A percentile compares a stretch with the other conserved stretches of the same genome.
Conservation (phyloP, 140 eudicot species). For the Bidens hawaiensis region DNA sequence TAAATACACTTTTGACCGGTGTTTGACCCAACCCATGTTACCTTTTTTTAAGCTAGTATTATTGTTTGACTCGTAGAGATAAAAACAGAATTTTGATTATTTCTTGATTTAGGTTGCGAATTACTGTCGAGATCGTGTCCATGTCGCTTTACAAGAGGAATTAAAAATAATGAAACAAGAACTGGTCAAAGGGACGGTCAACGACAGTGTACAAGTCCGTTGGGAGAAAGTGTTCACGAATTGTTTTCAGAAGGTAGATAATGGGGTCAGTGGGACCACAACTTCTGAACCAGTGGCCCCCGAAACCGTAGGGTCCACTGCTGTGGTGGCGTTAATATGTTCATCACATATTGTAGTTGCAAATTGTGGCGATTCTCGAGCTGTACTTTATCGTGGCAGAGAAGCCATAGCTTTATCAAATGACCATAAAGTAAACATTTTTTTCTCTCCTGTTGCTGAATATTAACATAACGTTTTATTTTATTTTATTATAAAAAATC, state of each 20-base stretch:
- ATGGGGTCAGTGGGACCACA: slow-evolving; percentile 61
- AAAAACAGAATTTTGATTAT: background rate
- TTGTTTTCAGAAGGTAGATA: slow-evolving; percentile 76
- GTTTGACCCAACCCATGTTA: background rate
- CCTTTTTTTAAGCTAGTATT: background rate
- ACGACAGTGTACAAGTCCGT: slow-evolving; percentile 41
- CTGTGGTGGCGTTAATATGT: slow-evolving; percentile 82
- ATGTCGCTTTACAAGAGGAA: slow-evolving; percentile 59
- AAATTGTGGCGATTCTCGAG: slow-evolving; percentile 95
- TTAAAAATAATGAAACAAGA: slow-evolving; percentile 38
- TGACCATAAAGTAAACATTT: slow-evolving; percentile 76
- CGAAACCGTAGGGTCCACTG: slow-evolving; percentile 94
- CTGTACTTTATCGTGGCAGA: slow-evolving; percentile 96
- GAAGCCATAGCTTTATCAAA: slow-evolving; percentile 71
- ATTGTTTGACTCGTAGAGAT: background rate
- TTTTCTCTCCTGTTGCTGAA: background rate
- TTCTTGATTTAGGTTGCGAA: slow-evolving; percentile 63
- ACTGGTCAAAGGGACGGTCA: slow-evolving; percentile 31
- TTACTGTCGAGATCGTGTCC: slow-evolving; percentile 81
- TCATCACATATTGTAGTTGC: slow-evolving; percentile 87
- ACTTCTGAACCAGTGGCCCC: slow-evolving; percentile 66
- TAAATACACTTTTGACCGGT: background rate
- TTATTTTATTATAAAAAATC: background rate
- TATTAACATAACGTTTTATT: background rate
- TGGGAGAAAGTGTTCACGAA: slow-evolving; percentile 71